Conservation (phyloP, 2,329 filamentous ascomycete genomes). For the Fusarium drepaniforme region DNA sequence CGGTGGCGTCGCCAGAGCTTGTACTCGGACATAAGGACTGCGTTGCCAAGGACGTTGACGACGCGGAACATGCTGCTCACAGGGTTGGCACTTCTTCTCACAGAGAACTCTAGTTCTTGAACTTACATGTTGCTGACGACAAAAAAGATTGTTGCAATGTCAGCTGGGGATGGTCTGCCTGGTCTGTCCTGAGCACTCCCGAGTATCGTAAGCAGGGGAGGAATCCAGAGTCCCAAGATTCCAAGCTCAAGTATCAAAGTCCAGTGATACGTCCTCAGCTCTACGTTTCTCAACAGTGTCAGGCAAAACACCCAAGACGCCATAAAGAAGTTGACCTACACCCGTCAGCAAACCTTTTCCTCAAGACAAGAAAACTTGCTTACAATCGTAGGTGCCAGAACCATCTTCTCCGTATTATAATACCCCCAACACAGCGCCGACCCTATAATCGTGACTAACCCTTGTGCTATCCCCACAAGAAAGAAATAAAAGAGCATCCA, state of each 20-base stretch:
- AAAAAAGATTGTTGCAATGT: slow-evolving; percentile 50
- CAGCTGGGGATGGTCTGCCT: slow-evolving; percentile 23
- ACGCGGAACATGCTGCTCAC: slow-evolving; percentile 51
- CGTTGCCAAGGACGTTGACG: slow-evolving; percentile 54
- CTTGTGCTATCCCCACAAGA: slow-evolving; percentile 53
- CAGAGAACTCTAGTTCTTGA: neutral
- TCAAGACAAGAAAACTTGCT: slow-evolving; percentile 14
- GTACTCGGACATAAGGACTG: slow-evolving; percentile 53
- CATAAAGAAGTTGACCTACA: slow-evolving; percentile 53
- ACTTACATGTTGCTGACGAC: slow-evolving; percentile 55
- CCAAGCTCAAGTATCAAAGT: slow-evolving; percentile 51
- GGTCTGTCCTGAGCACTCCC: slow-evolving; percentile 22
- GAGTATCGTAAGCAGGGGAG: slow-evolving; percentile 42
- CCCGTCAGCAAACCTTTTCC: neutral
- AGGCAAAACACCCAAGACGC: slow-evolving; percentile 51
- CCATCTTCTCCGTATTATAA: slow-evolving; percentile 45
- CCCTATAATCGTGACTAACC: slow-evolving; percentile 50
- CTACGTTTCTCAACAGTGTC: slow-evolving; percentile 49
- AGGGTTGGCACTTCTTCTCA: slow-evolving; percentile 3
- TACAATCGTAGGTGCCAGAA: slow-evolving; percentile 52
- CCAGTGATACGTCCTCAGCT: slow-evolving; percentile 55
- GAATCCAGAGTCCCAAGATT: slow-evolving; percentile 42
- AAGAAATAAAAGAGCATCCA: slow-evolving; percentile 53
- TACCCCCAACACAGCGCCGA: slow-evolving; percentile 54
- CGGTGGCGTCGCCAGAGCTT: slow-evolving; percentile 52